Evolutionary conservation across 192 early-diverging fungal species (phyloP), one percentile per base, ranked within the genome.

Genomic region (Backusella circina): DNA sequence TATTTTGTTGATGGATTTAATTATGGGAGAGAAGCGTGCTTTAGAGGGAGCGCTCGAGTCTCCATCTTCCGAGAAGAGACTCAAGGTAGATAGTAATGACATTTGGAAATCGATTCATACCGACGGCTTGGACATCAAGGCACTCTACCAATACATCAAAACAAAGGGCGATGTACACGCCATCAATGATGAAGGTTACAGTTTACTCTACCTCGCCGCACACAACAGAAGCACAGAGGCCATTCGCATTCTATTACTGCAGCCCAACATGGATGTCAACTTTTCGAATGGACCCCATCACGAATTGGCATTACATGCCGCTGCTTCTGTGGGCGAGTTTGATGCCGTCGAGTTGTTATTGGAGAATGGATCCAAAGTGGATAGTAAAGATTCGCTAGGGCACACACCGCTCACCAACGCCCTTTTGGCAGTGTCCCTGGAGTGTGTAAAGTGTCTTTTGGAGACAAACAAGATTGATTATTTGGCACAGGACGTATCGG

Each of bases 291-390:
- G 82, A 8, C 82, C 78, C 0, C 72, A 79, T 61, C 37, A 75
- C n/a, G 82, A 79, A 74, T 50, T 66, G 30, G 74, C 82, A 21
- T 41, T 83, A 23, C 82, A 83, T 50, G 75, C 75, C 13, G 78
- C 82, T 0, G 72, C 66, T 32, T 41, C 71, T 21, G 35, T 16
- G 0, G 73, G 75, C 1, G 36, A 65, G 16, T 38, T 61, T 15
- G 82, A 83, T 38, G 82, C 72, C 3, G 73, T 83, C 15, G 82
- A 83, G 47, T 38, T 83, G 9, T 36, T 83, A 13, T 23, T 83
- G 16, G 82, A 83, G 66, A 70, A 83, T 30, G 72, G 70, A 3
- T 74, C 78, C 3, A 10, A 68, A 28, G 61, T 79, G 3, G 71
- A 83, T 41, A 21, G 66, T 1, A 75, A 54, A 18, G 78, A 83